Base-by-base conservation (phyloP, 139 green algal genomes). In the Picochlorum sp. region DNA sequence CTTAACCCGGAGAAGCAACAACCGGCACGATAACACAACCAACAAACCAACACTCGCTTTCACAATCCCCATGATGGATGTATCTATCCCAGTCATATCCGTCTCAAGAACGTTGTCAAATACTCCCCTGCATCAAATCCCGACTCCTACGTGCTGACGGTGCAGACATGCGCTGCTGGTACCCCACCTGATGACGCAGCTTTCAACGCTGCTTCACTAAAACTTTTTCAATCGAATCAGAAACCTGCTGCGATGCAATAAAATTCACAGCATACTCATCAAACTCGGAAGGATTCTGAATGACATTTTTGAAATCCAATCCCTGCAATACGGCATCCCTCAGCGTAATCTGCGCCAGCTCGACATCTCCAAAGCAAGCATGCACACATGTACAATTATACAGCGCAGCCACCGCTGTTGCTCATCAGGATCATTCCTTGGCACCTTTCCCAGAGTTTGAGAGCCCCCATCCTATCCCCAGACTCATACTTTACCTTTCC, bases 291-390 rank as follows among this genome's bases (percentile, higher is more conserved):
- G 73, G 45, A 24, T 34, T 54, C 15, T 67, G 16, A 18, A 59
- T 68, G 24, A 6, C 67, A 49, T 49, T 7, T 2, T 86, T 73
- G 60, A 84, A 90, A 47, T 90, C 85, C 10, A 93, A 71, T 0
- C 86, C 86, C 11, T 60, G 45, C n/a, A 72, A 62, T 2, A 91
- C 49, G 6, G 68, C 85, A 63, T 87, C 85, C 69, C 86, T 57
- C 30, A 92, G 56, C 1, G 80, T 86, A 20, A 92, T 86, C 63
- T 92, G 80, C 8, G 87, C 87, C 13, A 91, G 79, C 73, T 94
- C 87, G 15, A 92, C 67, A 57, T 94, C 87, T 3, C 85, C 85
- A 61, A 87, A 90, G 0, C 73, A 73, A 1, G 87, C 83, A 63
- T 94, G 85, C 55, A 90, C 71, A 10, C 75, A 82, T 16, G 73